Base-by-base conservation (phyloP, 192 early-diverging fungal genomes). In the Gamsiella multidivaricata region DNA sequence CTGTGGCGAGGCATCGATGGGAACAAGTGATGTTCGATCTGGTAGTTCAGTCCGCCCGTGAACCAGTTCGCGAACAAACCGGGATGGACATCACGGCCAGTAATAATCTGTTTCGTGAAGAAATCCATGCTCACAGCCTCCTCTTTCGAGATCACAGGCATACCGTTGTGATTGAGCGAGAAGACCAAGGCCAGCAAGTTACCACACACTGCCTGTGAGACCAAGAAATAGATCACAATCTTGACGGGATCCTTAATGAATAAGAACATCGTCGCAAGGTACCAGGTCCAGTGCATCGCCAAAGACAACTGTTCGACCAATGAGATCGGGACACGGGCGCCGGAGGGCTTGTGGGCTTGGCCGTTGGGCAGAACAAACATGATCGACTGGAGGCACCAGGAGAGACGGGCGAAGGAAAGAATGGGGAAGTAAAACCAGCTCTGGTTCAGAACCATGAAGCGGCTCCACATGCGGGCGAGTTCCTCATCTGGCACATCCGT, bases 1-100 rank as follows among this genome's bases (percentile, higher is more conserved):
- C 84, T 84, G 79, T 95, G 91, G 34, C 93, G 87, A 14, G 93
- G 93, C 61, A 95, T 86, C 36, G 81, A 87, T 9, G 94, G 92
- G 88, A 95, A 95, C 72, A 93, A 57, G 72, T 95, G 94, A 84
- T 95, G 94, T 80, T 95, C 92, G 61, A 95, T 93, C 72, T 95
- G 94, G 84, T 85, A 92, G 87, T 94, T 94, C 55, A 93, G 82
- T 51, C 91, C 92, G 36, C 92, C 91, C 11, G 87, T 90, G 81
- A 95, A 94, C 94, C 94, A 95, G 81, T 95, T 86, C 47, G 81
- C 82, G 62, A 94, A 86, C 15, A 80, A 39, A 70, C 64, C 69
- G 10, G 86, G 69, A 54, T 73, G 68, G 22, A 95, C 91, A 83
- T 94, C 88, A 56, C 94, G 89, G 20, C 91, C 94, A 52, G 94